A percentile compares a stretch with the other conserved stretches of the same genome.
Conservation (phyloP, 2,329 filamentous ascomycete genomes). For the Fusarium sp. region DNA sequence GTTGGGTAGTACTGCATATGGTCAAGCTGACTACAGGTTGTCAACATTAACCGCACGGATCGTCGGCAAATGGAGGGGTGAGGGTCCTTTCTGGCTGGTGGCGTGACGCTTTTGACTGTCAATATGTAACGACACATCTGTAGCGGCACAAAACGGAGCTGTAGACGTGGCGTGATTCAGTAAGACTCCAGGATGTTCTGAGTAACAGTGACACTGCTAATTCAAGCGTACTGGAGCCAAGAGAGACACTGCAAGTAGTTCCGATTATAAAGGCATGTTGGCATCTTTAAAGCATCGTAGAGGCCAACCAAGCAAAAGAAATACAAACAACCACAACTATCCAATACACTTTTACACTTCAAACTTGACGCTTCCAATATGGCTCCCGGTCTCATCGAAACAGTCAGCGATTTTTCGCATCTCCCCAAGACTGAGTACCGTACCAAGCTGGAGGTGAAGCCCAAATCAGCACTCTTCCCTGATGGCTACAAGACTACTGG, state of each 20-base stretch:
- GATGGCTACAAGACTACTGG: slow-evolving; percentile 67
- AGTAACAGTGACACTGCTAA: background rate
- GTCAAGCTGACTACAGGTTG: background rate
- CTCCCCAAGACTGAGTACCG: background rate
- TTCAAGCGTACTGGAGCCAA: background rate
- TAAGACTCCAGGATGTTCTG: background rate
- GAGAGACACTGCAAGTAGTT: accelerated
- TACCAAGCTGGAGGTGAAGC: background rate
- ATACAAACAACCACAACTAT: background rate
- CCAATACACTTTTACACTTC: too few relatives aligned
- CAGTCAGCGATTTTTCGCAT: background rate
- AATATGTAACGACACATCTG: background rate
- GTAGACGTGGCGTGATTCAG: background rate
- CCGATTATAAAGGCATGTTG: background rate
- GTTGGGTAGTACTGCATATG: background rate
- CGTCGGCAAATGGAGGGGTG: background rate
- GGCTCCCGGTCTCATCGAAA: background rate
- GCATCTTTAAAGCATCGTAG: too few relatives aligned
- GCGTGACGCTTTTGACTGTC: background rate
- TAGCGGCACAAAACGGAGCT: background rate
- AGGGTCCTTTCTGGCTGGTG: background rate
- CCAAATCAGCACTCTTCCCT: slow-evolving; percentile 47
- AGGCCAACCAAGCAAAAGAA: too few relatives aligned
- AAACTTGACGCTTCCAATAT: background rate
- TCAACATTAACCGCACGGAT: background rate